Percentiles rank a stretch among this genome's conserved stretches.
Evolutionary conservation across 1,139 yeast genomes (phyloP).

Genomic region (Nakaseomyces delphensis): DNA sequence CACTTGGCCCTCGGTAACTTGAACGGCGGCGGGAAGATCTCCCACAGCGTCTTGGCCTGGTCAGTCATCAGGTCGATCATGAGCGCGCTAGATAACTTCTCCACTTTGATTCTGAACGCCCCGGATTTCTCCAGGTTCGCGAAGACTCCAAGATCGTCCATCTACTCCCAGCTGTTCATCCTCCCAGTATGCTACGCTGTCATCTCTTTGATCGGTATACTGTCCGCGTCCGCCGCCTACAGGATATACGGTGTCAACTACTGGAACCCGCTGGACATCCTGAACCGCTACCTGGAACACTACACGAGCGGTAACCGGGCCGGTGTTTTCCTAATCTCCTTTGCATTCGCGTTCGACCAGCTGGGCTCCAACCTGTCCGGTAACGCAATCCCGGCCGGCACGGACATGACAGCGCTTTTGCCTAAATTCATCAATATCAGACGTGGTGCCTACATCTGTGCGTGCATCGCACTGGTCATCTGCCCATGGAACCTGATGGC

Average conservation of each 20-base stretch:
- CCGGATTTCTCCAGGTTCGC: conserved; percentile 90
- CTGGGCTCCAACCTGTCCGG: conserved; percentile 85
- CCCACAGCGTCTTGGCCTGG: conserved; percentile 56
- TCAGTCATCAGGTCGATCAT: conserved; percentile 66
- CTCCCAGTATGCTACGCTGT: conserved; percentile 70
- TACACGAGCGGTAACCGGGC: conserved; percentile 66
- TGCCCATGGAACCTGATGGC: conserved; percentile 85
- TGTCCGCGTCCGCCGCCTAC: conserved; percentile 74
- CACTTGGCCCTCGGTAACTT: conserved; percentile 23
- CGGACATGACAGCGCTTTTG: conserved; percentile 75
- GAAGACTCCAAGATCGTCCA: conserved; percentile 41
- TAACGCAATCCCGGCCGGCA: conserved; percentile 81
- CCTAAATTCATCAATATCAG: conserved; percentile 77
- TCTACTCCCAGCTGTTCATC: conserved; percentile 49
- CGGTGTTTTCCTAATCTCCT: conserved; percentile 72
- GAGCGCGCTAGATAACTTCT: conserved; percentile 77
- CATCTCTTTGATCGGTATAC: conserved; percentile 76
- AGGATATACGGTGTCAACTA: conserved; percentile 57
- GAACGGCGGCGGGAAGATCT: conserved; percentile 33
- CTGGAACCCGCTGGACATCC: conserved; percentile 81
- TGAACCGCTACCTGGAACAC: conserved; percentile 53
- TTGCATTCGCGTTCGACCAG: conserved; percentile 75
- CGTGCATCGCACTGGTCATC: conserved; percentile 61
- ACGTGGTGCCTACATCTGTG: conserved; percentile 77
- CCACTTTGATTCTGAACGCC: conserved; percentile 78